Base-by-base conservation (phyloP, 352 stramenopile species). In the Peronosclerospora sorghi region DNA sequence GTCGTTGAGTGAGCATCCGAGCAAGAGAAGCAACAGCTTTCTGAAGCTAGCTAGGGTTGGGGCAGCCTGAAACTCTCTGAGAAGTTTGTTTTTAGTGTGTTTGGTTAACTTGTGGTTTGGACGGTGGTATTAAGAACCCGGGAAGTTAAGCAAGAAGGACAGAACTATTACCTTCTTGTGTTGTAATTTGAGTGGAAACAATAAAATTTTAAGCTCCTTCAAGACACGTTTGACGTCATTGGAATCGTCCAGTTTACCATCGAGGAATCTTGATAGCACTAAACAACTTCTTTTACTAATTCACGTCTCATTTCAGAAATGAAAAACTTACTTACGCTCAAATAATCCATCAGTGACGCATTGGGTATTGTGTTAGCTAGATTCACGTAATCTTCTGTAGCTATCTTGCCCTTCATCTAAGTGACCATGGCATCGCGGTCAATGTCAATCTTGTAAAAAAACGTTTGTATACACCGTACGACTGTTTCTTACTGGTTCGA, bases 221-320 rank as follows among this genome's bases (percentile, higher is more conserved):
- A n/a, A n/a, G n/a, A n/a, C n/a, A n/a, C n/a, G n/a, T 10, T 55
- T 34, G 1, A 34, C 26, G 40, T 49, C 39, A 24, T 17, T 35
- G 0, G 30, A 38, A 8, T 27, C 18, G 15, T 39, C 27, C 14
- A 56, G 20, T n/a, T 48, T 15, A 12, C 30, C 15, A 13, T 45
- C 12, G 5, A 64, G 14, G 32, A 15, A 8, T 59, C 49, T 23
- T 43, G 36, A n/a, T 59, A 63, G 9, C 19, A 59, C 49, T 64
- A 12, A 5, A 44, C 19, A 47, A 1, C 4, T 26, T 26, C 3
- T 26, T 7, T 26, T 26, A 17, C n/a, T n/a, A n/a, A 13, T 17
- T 2, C 13, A 35, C 30, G 30, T 35, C 12, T 18, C 13, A 19
- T 35, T n/a, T 17, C n/a, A 8, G 30, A 35, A 8, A 35, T 17